These are phyloP conservation scores for Hydrangea macrophylla DNA, from an alignment of 148 eudicot species.

Conservation along the genomic window DNA sequence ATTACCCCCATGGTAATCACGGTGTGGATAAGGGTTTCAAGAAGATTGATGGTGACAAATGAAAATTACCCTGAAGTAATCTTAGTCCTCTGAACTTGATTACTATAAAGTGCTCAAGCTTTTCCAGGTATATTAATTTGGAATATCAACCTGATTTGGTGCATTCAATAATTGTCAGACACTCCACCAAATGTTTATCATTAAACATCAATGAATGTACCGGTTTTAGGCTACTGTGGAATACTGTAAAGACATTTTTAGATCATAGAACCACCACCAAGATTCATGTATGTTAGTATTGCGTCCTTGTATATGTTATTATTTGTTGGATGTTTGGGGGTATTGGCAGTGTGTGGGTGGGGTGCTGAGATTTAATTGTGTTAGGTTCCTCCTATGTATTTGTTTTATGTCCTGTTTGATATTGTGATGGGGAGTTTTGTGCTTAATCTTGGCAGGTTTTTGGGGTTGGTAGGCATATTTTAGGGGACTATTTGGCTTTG, in stretches of 20 bases:
- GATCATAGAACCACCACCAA: constrained; percentile 91
- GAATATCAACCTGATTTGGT: neutral
- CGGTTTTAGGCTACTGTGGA: constrained; percentile 95
- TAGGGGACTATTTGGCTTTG: no score
- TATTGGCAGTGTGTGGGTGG: no score
- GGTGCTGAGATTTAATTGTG: no score
- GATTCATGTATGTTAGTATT: constrained; percentile 65
- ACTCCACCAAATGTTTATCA: constrained; percentile 87
- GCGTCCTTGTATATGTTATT: neutral
- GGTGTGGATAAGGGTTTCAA: constrained; percentile 92
- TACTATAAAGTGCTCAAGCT: neutral
- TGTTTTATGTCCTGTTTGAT: no score
- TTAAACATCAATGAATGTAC: constrained; percentile 97
- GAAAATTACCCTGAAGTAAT: constrained; percentile 93
- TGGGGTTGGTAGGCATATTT: no score
- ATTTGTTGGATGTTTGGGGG: no score
- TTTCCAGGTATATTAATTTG: constrained; percentile 1
- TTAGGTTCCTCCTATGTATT: no score
- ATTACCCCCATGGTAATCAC: constrained; percentile 96
- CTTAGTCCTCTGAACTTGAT: neutral
- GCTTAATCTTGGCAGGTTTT: no score
- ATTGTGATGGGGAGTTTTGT: no score
- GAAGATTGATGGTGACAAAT: constrained; percentile 86
- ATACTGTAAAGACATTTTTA: constrained; percentile 73
- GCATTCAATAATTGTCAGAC: constrained; percentile 47